These are phyloP conservation scores for Cryptococcus jaspeensis DNA, from an alignment of 1,284 basidiomycete species.

Conservation along the genomic window DNA sequence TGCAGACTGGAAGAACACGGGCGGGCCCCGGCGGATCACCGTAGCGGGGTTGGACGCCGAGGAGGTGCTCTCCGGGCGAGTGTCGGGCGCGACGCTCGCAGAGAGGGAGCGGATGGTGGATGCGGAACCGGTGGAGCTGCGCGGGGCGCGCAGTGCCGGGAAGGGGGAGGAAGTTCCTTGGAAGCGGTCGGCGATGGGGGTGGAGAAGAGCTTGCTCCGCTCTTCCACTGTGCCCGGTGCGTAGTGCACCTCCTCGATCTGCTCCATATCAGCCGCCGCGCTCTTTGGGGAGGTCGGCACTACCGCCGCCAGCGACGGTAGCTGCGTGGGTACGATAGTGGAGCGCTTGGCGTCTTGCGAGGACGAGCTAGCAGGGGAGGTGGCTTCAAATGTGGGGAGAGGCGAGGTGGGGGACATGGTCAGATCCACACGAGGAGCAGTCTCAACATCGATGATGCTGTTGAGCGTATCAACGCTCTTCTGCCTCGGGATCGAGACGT, in stretches of 20 bases:
- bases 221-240: conserved; percentile 37
- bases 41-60: conserved; percentile 28
- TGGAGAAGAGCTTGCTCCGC: conserved; percentile 31
- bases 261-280: conserved; percentile 2
- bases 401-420: conserved; percentile 24
- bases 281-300: conserved; percentile 2
- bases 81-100: background rate
- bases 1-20: conserved; percentile 41
- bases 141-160: conserved; percentile 20
- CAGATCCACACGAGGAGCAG: conserved; percentile 30
- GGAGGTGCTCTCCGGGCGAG: conserved; percentile 1
- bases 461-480: conserved; percentile 24
- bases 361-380: conserved; percentile 3
- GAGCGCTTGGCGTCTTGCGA: background rate
- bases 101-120: conserved; percentile 2
- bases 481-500: conserved; percentile 10
- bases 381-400: conserved; percentile 17
- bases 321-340: background rate
- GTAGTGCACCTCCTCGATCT: conserved; percentile 30
- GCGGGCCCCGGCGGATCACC: conserved; percentile 32
- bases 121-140: conserved; percentile 21
- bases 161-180: conserved; percentile 24
- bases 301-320: conserved; percentile 1
- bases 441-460: conserved; percentile 14
- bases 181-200: conserved; percentile 51